Conservation (phyloP, 768 basidiomycete genomes). For the Holtermanniella nyarrowii region DNA sequence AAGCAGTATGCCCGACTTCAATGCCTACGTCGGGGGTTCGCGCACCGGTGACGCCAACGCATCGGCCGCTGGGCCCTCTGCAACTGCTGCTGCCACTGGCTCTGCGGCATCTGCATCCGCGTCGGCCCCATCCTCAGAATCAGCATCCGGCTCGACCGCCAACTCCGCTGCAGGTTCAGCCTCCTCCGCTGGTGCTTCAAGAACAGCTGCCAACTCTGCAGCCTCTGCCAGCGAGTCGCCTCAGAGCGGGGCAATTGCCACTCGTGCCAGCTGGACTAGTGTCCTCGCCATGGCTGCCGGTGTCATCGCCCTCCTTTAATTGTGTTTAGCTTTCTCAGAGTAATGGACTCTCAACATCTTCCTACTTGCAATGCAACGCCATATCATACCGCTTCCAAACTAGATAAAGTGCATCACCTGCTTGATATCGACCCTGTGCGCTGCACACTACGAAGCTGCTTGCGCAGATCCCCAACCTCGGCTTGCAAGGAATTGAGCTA, state of each 20-base stretch:
- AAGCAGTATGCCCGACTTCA: constrained; percentile 11
- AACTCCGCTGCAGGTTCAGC: neutral
- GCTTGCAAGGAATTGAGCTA: constrained; percentile 36
- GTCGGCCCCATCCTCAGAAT: neutral
- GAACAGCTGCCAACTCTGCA: no score
- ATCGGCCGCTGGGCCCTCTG: neutral
- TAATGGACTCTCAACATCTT: neutral
- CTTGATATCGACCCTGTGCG: neutral
- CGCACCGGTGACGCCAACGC: neutral
- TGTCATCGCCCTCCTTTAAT: neutral
- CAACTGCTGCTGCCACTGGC: neutral
- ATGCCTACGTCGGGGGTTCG: constrained; percentile 13
- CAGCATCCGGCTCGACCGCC: neutral
- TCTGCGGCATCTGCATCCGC: neutral
- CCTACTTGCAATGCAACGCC: neutral
- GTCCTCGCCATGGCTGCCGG: neutral
- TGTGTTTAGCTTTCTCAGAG: neutral
- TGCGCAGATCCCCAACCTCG: constrained; percentile 32
- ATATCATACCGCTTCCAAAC: neutral
- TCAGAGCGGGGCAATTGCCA: no score
- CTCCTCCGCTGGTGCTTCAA: neutral
- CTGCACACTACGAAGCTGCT: constrained; percentile 20
- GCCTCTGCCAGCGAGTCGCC: no score
- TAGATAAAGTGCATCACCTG: neutral
- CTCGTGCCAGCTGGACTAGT: neutral